Percentiles rank a stretch among this genome's conserved stretches.
These are phyloP conservation scores for Aristolochia fimbriata DNA, from an alignment of 164 flowering plant genomes.

Conservation along the genomic window DNA sequence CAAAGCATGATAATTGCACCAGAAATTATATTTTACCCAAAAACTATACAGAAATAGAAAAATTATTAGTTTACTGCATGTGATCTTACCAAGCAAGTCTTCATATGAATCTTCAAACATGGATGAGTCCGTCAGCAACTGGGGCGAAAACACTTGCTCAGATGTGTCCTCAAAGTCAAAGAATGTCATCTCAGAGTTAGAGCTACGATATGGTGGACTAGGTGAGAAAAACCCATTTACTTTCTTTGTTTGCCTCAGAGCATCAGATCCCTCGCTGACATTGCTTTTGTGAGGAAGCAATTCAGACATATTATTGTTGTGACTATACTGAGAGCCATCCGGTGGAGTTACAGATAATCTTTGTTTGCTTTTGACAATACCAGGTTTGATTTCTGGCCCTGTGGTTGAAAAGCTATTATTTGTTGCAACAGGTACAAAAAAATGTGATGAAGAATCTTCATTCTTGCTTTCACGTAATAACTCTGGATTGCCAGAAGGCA, in stretches of 20 bases:
- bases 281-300: conserved; percentile 23
- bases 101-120: conserved; percentile 68
- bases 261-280: conserved; percentile 29
- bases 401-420: conserved; percentile 29
- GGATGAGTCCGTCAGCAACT: conserved; percentile 75
- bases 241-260: conserved; percentile 30
- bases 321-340: conserved; percentile 18
- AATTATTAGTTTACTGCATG: too few relatives aligned
- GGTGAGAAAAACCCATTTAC: conserved; percentile 53
- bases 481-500: conserved; percentile 37
- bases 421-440: conserved; percentile 65
- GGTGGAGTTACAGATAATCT: conserved; percentile 33
- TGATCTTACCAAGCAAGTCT: conserved; percentile 73
- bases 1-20: too few relatives aligned
- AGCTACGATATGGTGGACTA: conserved; percentile 33
- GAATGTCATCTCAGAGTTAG: conserved; percentile 35
- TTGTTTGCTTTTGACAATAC: conserved; percentile 34
- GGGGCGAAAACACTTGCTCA: conserved; percentile 86
- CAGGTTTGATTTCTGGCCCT: conserved; percentile 29
- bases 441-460: conserved; percentile 68
- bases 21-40: not conserved
- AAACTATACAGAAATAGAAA: not conserved
- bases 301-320: not conserved
- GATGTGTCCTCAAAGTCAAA: conserved; percentile 49
- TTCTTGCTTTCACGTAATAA: conserved; percentile 54